Conservation (phyloP, 2,329 filamentous ascomycete genomes). For the Chaetomiaceae sp. region DNA sequence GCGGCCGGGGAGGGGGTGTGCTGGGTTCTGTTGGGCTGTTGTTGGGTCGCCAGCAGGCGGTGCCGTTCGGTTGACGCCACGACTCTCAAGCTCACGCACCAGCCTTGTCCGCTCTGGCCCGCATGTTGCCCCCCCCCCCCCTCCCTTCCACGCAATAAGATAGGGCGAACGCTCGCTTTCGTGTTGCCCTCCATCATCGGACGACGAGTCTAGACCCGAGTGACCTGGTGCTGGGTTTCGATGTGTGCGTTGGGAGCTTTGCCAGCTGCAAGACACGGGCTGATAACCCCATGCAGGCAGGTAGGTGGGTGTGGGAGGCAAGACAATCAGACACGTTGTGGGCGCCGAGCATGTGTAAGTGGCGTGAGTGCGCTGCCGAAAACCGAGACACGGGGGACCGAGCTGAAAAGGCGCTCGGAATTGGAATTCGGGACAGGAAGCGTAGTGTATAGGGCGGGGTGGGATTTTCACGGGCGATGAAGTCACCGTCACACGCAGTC, state of each 20-base stretch:
- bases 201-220: neutral
- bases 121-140: neutral
- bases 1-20: neutral
- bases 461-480: neutral
- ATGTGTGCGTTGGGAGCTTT: neutral
- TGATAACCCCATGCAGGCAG: neutral
- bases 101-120: neutral
- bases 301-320: neutral
- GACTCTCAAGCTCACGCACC: too few species aligned
- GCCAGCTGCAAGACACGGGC: neutral
- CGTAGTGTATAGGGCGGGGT: neutral
- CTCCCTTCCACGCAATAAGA: neutral
- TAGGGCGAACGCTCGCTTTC: too few species aligned
- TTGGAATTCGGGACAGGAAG: neutral
- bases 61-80: neutral
- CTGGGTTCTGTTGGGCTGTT: too few species aligned
- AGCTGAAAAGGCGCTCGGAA: neutral
- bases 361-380: neutral
- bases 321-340: neutral
- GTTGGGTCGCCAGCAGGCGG: neutral
- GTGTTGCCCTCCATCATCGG: too few species aligned
- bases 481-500: neutral
- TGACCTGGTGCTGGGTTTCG: too few species aligned
- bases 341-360: neutral
- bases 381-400: conserved; percentile 1